These are phyloP conservation scores for Inga oerstediana DNA, from an alignment of 306 rosid species.

Conservation along the genomic window DNA sequence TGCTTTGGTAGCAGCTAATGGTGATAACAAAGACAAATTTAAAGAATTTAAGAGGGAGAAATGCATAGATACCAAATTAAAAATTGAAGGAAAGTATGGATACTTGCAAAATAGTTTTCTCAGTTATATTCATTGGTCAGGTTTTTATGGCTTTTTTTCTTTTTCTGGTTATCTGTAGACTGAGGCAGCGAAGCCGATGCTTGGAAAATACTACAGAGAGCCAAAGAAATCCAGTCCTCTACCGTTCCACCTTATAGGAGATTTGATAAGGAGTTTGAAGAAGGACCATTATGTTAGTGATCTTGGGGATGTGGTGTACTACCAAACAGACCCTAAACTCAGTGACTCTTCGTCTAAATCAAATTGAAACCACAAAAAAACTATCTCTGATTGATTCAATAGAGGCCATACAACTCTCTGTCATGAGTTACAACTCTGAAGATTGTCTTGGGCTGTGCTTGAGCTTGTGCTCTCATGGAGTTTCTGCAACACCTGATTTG, in stretches of 20 bases:
- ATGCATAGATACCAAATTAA: no score
- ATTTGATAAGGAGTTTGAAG: slow-evolving; percentile 71
- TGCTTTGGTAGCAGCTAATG: no score
- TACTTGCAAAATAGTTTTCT: no score
- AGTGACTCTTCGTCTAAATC: slow-evolving; percentile 41
- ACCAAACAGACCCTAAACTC: slow-evolving; percentile 69
- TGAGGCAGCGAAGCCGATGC: slow-evolving; percentile 82
- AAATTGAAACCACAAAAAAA: slow-evolving; percentile 8
- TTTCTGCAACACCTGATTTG: background rate
- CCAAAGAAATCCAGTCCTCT: slow-evolving; percentile 76
- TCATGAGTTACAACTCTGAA: slow-evolving; percentile 13
- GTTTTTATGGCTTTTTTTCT: background rate
- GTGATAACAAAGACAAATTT: no score
- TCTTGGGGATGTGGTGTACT: slow-evolving; percentile 82
- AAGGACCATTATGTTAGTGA: slow-evolving; percentile 87
- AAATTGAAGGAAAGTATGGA: no score
- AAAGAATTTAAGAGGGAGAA: no score
- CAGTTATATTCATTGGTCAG: no score
- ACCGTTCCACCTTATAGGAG: slow-evolving; percentile 81
- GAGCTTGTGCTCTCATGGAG: background rate
- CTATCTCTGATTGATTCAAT: slow-evolving; percentile 31
- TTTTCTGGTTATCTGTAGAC: slow-evolving; percentile 53
- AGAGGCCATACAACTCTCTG: slow-evolving; percentile 5
- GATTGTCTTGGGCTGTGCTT: slow-evolving; percentile 16
- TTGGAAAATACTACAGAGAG: slow-evolving; percentile 79